Percentiles rank a stretch among this genome's conserved stretches.
Conservation (phyloP, 2,329 filamentous ascomycete species). For the Coleophoma eucalyptorum region DNA sequence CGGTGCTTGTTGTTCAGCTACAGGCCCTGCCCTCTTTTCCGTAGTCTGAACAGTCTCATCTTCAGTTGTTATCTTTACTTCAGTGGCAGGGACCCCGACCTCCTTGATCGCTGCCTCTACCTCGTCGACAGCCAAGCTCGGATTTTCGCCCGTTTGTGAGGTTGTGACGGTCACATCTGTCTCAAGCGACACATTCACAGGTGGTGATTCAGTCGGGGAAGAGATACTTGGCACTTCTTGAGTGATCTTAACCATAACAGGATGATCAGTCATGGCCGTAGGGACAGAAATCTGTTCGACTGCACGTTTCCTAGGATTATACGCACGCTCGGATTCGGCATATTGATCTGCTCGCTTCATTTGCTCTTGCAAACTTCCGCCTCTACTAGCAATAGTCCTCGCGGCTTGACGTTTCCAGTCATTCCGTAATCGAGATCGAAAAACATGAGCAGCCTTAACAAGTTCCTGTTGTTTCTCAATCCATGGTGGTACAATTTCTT, state of each 20-base stretch:
- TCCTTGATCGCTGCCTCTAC: constrained; percentile 1
- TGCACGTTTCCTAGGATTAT: constrained; percentile 52
- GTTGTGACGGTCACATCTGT: not conserved
- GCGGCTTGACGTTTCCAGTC: constrained; percentile 87
- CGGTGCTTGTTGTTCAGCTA: constrained; percentile 17
- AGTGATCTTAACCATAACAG: constrained; percentile 42
- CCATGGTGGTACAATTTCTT: constrained; percentile 95
- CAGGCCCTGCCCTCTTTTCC: constrained; percentile 2
- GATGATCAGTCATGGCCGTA: constrained; percentile 43
- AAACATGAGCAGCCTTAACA: constrained; percentile 61
- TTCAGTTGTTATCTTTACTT: not conserved
- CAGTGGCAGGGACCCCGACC: constrained; percentile 1
- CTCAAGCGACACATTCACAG: constrained; percentile 12
- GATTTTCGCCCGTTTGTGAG: too few relatives aligned
- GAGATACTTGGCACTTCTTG: constrained; percentile 27
- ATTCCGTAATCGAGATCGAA: constrained; percentile 69
- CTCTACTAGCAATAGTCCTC: constrained; percentile 70
- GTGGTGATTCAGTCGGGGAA: constrained; percentile 4
- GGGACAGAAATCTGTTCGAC: constrained; percentile 44
- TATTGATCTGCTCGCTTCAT: constrained; percentile 68
- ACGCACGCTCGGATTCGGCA: constrained; percentile 66
- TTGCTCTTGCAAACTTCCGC: constrained; percentile 72
- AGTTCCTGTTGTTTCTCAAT: constrained; percentile 98
- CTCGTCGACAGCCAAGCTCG: too few relatives aligned
- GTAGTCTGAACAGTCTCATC: constrained; percentile 5